Percentiles rank a stretch among this genome's conserved stretches.
phyloP scores from a whole-genome alignment of 345 rosid species.

The Microthlaspi erraticum region DNA sequence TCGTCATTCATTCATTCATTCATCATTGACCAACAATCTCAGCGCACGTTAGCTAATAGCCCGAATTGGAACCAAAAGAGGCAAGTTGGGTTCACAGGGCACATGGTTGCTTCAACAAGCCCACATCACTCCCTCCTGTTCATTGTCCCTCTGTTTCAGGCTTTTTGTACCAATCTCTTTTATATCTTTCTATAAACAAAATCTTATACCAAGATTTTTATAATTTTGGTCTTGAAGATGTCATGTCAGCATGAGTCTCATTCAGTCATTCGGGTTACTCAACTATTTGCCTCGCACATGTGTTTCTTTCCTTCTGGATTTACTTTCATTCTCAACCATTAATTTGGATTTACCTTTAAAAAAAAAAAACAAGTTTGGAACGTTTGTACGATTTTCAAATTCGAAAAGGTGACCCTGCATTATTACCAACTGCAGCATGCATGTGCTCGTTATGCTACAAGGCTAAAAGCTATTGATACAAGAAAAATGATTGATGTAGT shows the following conservation, averaged over 20 bases:
- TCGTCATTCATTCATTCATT: background rate
- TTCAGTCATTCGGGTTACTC: too few relatives aligned
- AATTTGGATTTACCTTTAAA: background rate
- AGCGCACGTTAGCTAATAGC: background rate
- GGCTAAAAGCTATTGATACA: background rate
- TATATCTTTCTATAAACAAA: background rate
- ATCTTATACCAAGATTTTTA: background rate
- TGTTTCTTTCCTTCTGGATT: slow-evolving; percentile 20
- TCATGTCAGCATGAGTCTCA: slow-evolving; percentile 6
- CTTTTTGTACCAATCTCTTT: slow-evolving; percentile 14
- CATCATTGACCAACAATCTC: too few relatives aligned
- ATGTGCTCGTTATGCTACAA: background rate
- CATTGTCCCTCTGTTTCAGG: slow-evolving; percentile 31
- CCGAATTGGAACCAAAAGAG: slow-evolving; percentile 28
- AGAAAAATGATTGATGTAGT: slow-evolving; percentile 22
- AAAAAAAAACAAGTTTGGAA: slow-evolving; percentile 3
- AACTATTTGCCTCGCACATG: slow-evolving; percentile 22
- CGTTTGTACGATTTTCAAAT: slow-evolving; percentile 20
- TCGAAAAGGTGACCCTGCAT: slow-evolving; percentile 24
- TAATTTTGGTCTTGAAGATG: background rate
- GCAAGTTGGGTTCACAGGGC: slow-evolving; percentile 33
- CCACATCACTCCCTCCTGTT: slow-evolving; percentile 26
- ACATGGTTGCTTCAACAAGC: slow-evolving; percentile 31
- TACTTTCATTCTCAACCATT: background rate
- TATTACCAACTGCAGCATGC: slow-evolving; percentile 38